A percentile compares a stretch with the other conserved stretches of the same genome.
Conservation (phyloP, 169 alveolate genomes). For the Plasmodium gaboni region DNA sequence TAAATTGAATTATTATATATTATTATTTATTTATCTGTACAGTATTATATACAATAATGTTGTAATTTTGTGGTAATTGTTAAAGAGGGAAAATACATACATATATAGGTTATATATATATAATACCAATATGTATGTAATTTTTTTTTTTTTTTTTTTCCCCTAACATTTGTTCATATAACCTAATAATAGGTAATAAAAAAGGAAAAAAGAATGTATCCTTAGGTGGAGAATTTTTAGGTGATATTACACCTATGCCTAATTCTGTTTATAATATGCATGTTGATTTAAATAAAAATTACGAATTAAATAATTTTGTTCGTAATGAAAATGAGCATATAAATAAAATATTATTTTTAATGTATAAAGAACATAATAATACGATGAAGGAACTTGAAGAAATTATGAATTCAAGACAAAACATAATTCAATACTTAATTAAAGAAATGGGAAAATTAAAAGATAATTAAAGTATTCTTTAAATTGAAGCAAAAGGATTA, state of each 20-base stretch:
- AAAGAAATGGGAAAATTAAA: slow-evolving; percentile 53
- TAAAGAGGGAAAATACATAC: not conserved
- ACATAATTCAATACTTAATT: slow-evolving; percentile 53
- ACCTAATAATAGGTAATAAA: slow-evolving; percentile 33
- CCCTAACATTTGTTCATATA: too few species aligned
- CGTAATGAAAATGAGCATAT: slow-evolving; percentile 43
- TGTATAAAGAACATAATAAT: slow-evolving; percentile 72
- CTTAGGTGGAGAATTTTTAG: slow-evolving; percentile 73
- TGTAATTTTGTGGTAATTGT: not conserved
- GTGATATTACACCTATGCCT: slow-evolving; percentile 73
- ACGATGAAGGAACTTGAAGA: slow-evolving; percentile 61
- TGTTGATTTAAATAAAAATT: slow-evolving; percentile 56
- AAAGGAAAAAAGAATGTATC: slow-evolving; percentile 59
- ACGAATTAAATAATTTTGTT: slow-evolving; percentile 56
- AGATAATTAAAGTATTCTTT: not conserved
- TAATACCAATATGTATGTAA: not conserved
- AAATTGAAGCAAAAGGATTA: too few species aligned
- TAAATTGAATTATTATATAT: not conserved
- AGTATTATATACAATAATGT: not conserved
- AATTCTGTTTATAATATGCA: slow-evolving; percentile 73
- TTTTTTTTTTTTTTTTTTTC: slow-evolving; percentile 19
- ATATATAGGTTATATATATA: not conserved
- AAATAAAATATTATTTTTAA: slow-evolving; percentile 57
- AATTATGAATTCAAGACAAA: slow-evolving; percentile 52
- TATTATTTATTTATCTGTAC: not conserved